phyloP scores from a whole-genome alignment of 805 yeast species.

The Spathaspora gorwiae region DNA sequence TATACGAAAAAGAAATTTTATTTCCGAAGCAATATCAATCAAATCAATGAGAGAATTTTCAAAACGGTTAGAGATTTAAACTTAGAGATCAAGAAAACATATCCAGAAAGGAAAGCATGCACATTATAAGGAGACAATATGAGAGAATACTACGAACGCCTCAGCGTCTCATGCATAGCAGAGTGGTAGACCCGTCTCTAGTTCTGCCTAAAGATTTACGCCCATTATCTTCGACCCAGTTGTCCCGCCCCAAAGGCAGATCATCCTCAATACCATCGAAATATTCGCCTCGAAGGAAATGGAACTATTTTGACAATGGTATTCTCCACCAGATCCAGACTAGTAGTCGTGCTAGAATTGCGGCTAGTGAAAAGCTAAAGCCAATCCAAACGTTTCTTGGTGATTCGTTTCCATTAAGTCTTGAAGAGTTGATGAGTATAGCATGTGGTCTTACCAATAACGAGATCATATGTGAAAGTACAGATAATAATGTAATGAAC shows the following conservation, averaged over 20 bases:
- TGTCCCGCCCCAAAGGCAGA: background rate
- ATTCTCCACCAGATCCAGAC: background rate
- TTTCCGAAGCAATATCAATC: no score
- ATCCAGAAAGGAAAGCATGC: no score
- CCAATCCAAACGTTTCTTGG: conserved; percentile 2
- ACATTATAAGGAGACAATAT: no score
- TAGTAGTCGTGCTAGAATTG: background rate
- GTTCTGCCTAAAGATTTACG: background rate
- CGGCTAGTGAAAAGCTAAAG: background rate
- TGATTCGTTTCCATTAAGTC: background rate
- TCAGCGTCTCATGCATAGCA: no score
- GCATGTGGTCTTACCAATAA: conserved; percentile 4
- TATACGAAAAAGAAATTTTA: no score
- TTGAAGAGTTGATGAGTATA: background rate
- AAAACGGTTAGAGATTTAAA: background rate
- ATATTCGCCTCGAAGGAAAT: background rate
- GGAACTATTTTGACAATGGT: background rate
- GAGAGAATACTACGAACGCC: no score
- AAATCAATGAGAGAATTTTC: no score
- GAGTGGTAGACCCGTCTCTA: background rate
- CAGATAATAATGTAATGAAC: background rate
- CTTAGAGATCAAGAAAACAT: background rate
- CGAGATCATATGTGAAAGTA: background rate
- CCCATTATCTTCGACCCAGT: background rate
- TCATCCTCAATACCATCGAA: background rate